These are phyloP conservation scores for Kwoniella shandongensis DNA, from an alignment of 768 basidiomycete genomes.

Conservation along the genomic window DNA sequence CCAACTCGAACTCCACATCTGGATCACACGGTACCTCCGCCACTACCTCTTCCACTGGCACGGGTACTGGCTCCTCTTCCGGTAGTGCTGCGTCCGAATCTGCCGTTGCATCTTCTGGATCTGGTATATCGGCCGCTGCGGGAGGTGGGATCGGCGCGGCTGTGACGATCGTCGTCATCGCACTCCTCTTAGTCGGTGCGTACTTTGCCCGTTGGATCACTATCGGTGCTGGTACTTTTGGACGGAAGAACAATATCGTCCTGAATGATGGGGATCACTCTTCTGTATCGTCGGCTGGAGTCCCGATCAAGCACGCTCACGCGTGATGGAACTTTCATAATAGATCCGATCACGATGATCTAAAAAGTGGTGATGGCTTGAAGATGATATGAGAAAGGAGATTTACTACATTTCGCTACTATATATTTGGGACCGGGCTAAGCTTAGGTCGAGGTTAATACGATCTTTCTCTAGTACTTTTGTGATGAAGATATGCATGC, in stretches of 20 bases:
- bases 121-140: conserved; percentile 33
- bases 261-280: conserved; percentile 3
- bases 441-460: no score
- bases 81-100: neutral
- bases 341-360: no score
- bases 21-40: neutral
- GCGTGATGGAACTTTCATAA: no score
- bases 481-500: no score
- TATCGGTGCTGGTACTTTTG: no score
- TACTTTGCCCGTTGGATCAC: conserved; percentile 6
- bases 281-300: conserved; percentile 11
- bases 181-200: neutral
- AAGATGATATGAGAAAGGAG: no score
- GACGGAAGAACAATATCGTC: conserved; percentile 9
- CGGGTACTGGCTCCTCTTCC: neutral
- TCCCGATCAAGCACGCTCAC: conserved; percentile 11
- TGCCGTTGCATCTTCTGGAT: neutral
- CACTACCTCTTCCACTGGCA: neutral
- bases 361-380: no score
- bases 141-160: conserved; percentile 48
- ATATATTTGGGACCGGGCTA: no score
- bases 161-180: conserved; percentile 41
- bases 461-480: no score
- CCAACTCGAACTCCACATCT: no score
- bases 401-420: no score